Percentiles rank a stretch among this genome's conserved stretches.
Conservation (phyloP, 441 rosid species). For the Syzygium syzygioides region DNA sequence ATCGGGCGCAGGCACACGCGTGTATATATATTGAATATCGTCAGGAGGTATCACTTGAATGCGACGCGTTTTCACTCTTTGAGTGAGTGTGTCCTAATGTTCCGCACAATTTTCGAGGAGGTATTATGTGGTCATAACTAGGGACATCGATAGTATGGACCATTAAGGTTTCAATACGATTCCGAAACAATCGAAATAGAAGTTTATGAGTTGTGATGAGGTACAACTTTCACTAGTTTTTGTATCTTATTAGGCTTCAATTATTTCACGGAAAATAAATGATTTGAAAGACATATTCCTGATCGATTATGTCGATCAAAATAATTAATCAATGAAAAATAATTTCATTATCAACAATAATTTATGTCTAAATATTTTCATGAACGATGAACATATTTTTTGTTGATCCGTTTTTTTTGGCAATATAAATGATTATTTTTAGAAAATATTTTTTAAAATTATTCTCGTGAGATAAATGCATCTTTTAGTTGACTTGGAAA, state of each 20-base stretch:
- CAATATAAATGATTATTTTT: no score
- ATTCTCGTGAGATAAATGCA: no score
- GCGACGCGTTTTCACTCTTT: not conserved
- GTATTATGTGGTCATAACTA: not conserved
- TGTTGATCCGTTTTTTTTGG: accelerated
- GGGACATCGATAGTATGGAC: accelerated
- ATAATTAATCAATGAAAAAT: no score
- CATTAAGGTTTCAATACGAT: not conserved
- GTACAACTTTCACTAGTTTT: not conserved
- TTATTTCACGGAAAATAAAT: no score
- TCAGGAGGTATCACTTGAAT: not conserved
- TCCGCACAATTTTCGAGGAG: accelerated
- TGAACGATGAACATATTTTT: no score
- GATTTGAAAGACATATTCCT: no score
- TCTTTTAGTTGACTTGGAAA: no score
- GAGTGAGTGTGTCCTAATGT: not conserved
- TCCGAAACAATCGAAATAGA: accelerated
- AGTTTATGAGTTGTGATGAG: not conserved
- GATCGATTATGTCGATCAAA: no score
- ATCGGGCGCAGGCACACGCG: accelerated
- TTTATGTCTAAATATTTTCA: no score
- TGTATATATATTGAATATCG: not conserved
- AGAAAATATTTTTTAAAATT: no score
- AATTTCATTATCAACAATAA: no score
- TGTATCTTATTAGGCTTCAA: not conserved